Evolutionary conservation across 768 basidiomycete species (phyloP).

Genomic region (Sporobolomyces roseus): DNA sequence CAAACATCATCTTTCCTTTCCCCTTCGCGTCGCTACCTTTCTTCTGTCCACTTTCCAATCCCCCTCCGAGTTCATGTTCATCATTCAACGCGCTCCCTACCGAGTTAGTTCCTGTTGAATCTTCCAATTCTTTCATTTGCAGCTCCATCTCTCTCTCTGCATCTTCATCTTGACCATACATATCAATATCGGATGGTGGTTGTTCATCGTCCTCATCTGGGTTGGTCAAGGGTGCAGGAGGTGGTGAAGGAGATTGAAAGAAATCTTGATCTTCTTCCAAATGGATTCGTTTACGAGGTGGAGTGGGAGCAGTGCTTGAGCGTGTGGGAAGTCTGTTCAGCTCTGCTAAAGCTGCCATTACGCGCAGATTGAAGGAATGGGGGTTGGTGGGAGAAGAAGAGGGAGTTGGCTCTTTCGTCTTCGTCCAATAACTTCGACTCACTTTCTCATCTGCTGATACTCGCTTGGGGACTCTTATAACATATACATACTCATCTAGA

Average conservation of each 20-base stretch:
- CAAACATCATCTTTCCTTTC: conserved; percentile 14
- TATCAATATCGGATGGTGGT: conserved; percentile 4
- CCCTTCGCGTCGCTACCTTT: conserved; percentile 3
- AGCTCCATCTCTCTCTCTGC: background rate
- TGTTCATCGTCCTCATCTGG: conserved; percentile 20
- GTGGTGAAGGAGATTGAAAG: too few relatives aligned
- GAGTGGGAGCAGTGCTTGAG: background rate
- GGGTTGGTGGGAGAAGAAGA: background rate
- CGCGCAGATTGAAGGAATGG: background rate
- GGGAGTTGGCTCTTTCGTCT: too few relatives aligned
- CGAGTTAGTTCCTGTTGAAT: too few relatives aligned
- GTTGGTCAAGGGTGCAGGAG: background rate
- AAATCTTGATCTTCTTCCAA: conserved; percentile 1
- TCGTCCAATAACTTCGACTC: too few relatives aligned
- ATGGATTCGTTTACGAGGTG: conserved; percentile 2
- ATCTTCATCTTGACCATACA: conserved; percentile 17
- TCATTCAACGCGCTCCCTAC: too few relatives aligned
- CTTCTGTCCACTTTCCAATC: too few relatives aligned
- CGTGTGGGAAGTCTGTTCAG: conserved; percentile 21
- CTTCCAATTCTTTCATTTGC: too few relatives aligned
- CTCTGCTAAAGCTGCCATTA: conserved; percentile 30
- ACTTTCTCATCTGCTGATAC: too few relatives aligned
- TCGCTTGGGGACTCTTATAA: too few relatives aligned
- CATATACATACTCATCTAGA: too few relatives aligned
- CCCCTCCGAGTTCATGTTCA: too few relatives aligned